Evolutionary conservation across 805 yeast genomes (phyloP), one percentile per base, ranked within the genome.

Genomic region (Lipomyces oligophaga): DNA sequence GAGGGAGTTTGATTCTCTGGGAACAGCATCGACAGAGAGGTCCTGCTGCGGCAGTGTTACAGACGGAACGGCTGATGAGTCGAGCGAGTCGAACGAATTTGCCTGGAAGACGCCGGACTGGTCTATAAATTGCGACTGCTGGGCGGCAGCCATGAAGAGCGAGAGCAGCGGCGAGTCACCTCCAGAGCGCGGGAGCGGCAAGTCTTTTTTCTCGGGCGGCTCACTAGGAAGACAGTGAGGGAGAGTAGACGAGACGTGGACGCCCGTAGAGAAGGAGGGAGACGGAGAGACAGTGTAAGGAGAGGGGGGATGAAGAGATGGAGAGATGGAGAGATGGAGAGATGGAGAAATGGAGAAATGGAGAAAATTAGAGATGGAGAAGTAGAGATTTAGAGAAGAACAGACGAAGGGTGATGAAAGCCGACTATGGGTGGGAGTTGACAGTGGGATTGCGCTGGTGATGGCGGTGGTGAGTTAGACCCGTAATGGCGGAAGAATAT

Each of bases 361-460:
- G 5, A 25, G 35, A 15, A n/a, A 18, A 33, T 8, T 11, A 8
- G 10, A 18, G 15, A 18, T 33, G 11, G 8, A 18, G 10, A 36
- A 32, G 19, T 30, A 28, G 37, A 39, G 43, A 35, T 28, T 30
- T 22, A 36, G n/a, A n/a, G n/a, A n/a, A n/a, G n/a, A n/a, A n/a
- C n/a, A n/a, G n/a, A n/a, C n/a, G n/a, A n/a, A n/a, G n/a, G n/a
- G n/a, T n/a, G n/a, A n/a, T n/a, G n/a, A n/a, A n/a, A n/a, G n/a
- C n/a, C n/a, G n/a, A n/a, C n/a, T n/a, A n/a, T n/a, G n/a, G n/a
- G n/a, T n/a, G n/a, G n/a, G n/a, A n/a, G n/a, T n/a, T n/a, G n/a
- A n/a, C n/a, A n/a, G n/a, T n/a, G n/a, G n/a, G n/a, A n/a, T n/a
- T n/a, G n/a, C n/a, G n/a, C n/a, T n/a, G n/a, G n/a, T n/a, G n/a